Conservation (phyloP, 805 yeast genomes). For the Candida michaelii region DNA sequence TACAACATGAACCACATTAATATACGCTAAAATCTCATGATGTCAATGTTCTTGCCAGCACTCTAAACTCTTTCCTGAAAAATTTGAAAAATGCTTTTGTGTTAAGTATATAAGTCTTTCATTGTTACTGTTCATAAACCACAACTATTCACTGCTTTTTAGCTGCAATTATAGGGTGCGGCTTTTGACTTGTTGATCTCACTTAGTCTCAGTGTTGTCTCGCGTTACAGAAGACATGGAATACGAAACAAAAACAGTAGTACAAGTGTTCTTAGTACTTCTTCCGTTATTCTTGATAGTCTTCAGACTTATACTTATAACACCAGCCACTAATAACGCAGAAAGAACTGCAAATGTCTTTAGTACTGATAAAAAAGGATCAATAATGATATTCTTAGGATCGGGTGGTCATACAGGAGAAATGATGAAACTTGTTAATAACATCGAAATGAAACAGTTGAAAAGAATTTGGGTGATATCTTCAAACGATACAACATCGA, state of each 20-base stretch:
- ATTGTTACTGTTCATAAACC: no score
- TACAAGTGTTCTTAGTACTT: constrained; percentile 5
- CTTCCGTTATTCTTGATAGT: constrained; percentile 23
- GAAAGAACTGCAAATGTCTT: neutral
- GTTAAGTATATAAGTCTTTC: no score
- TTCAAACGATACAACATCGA: constrained; percentile 53
- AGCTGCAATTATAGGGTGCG: no score
- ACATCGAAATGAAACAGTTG: constrained; percentile 29
- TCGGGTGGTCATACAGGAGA: constrained; percentile 98
- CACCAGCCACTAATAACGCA: constrained; percentile 22
- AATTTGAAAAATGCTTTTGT: no score
- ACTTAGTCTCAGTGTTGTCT: no score
- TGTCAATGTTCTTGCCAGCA: no score
- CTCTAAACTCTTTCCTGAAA: no score
- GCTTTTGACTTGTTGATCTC: no score
- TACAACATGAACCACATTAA: no score
- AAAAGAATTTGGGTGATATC: constrained; percentile 44
- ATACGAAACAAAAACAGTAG: constrained; percentile 19
- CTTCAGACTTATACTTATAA: constrained; percentile 22
- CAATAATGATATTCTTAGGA: constrained; percentile 69
- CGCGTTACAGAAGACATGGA: constrained; percentile 17
- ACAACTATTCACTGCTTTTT: no score
- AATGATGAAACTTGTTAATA: constrained; percentile 68
- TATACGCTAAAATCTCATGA: no score
- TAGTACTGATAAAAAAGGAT: constrained; percentile 14